Percentiles rank a stretch among this genome's conserved stretches.
Evolutionary conservation across 805 yeast species (phyloP).

Genomic region (Ogataea pilisensis): DNA sequence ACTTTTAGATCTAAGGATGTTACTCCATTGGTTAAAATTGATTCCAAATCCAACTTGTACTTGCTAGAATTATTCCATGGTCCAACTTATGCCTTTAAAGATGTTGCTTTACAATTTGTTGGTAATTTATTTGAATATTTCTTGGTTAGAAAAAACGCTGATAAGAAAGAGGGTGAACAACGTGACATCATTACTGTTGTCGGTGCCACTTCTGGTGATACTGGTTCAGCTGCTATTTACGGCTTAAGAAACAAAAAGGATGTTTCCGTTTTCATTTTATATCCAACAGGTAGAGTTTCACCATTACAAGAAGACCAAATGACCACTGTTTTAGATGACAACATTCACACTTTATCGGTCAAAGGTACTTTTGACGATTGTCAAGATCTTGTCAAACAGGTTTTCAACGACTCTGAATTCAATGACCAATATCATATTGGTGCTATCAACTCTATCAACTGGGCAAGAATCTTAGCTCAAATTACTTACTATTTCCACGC

Average conservation of each 20-base stretch:
- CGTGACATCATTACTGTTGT: slow-evolving; percentile 89
- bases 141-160: slow-evolving; percentile 66
- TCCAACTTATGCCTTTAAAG: slow-evolving; percentile 98
- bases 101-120: slow-evolving; percentile 96
- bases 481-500: slow-evolving; percentile 95
- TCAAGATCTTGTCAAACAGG: slow-evolving; percentile 91
- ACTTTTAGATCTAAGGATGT: slow-evolving; percentile 87
- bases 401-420: slow-evolving; percentile 86
- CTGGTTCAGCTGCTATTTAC: slow-evolving; percentile 98
- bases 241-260: slow-evolving; percentile 96
- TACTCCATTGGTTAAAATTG: slow-evolving; percentile 66
- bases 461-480: slow-evolving; percentile 98
- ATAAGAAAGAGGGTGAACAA: slow-evolving; percentile 41
- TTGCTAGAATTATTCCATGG: slow-evolving; percentile 95
- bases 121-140: slow-evolving; percentile 96
- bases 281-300: slow-evolving; percentile 96
- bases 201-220: slow-evolving; percentile 99
- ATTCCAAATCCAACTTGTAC: slow-evolving; percentile 59
- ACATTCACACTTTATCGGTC: slow-evolving; percentile 92
- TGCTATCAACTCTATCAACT: slow-evolving; percentile 96
- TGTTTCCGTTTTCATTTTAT: slow-evolving; percentile 93
- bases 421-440: slow-evolving; percentile 90
- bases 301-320: slow-evolving; percentile 98
- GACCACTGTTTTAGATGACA: slow-evolving; percentile 91
- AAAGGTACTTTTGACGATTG: slow-evolving; percentile 98